Evolutionary conservation across 805 yeast species (phyloP), one percentile per base, ranked within the genome.

Genomic region (Cyberlindnera euphorbiiphila): DNA sequence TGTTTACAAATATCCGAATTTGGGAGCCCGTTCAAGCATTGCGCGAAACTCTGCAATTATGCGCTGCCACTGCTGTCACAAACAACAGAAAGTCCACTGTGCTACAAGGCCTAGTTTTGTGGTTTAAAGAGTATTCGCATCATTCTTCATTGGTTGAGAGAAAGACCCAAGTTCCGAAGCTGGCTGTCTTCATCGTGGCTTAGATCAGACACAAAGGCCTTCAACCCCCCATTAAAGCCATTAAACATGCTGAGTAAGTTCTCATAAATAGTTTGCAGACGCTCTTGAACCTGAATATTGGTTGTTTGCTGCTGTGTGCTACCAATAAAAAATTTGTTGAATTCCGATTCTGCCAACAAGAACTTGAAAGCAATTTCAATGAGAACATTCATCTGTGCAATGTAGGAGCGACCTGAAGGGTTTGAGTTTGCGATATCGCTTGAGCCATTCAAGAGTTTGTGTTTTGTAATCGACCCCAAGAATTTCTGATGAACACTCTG

Each of bases 111-210:
- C n/a, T n/a, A n/a, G n/a, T n/a, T n/a, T n/a, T n/a, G n/a, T n/a
- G n/a, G n/a, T n/a, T n/a, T n/a, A 21, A 21, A 21, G 24, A 21
- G 11, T 9, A 21, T 11, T 21, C 24, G 24, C 24, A 21, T 8
- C 24, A 20, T 18, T 26, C 25, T 19, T 44, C 29, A 53, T 33
- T 47, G 51, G 21, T 45, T 54, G 27, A 54, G 43, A 1, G 48
- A 36, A 2, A 43, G 60, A 23, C 81, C 74, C 23, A 82, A 61
- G 34, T 61, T 71, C 35, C 68, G 62, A 35, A 81, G 51, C 18
- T 70, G 74, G 9, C 65, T 57, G 37, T 68, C 69, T 4, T 64
- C 66, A 46, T 81, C 86, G 19, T 62, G 56, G n/a, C 68, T 65
- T 37, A 82, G 58, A 48, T 79, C 86, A 29, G 60, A 66, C 0